Conservation (phyloP, 768 basidiomycete species). For the Hypholoma fasciculare region DNA sequence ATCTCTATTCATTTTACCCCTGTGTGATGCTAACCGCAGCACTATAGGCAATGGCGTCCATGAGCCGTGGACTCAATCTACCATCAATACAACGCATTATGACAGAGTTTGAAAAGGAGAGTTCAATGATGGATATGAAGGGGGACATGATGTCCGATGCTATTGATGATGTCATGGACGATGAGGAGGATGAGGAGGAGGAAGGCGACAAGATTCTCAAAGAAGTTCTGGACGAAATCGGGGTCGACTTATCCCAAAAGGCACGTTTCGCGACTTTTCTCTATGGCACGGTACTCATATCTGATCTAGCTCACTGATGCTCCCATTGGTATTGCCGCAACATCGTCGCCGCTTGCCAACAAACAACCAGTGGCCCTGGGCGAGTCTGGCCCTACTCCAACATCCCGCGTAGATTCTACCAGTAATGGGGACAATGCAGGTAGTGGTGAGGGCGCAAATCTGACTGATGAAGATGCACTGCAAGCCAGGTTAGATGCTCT, state of each 20-base stretch:
- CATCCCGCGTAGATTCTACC: conserved; percentile 29
- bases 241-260: conserved; percentile 87
- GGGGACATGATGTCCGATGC: conserved; percentile 99
- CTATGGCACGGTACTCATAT: conserved; percentile 8
- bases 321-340: conserved; percentile 67
- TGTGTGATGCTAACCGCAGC: conserved; percentile 3
- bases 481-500: conserved; percentile 93
- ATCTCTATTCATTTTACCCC: background rate
- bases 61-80: conserved; percentile 96
- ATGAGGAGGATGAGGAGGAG: conserved; percentile 95
- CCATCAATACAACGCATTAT: conserved; percentile 95
- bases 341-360: conserved; percentile 58
- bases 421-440: conserved; percentile 34
- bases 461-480: conserved; percentile 86
- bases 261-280: conserved; percentile 32
- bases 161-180: conserved; percentile 96
- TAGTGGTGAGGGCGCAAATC: conserved; percentile 40
- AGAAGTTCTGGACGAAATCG: conserved; percentile 97
- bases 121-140: conserved; percentile 99
- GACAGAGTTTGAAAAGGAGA: conserved; percentile 98
- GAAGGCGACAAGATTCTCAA: conserved; percentile 95
- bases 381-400: conserved; percentile 49
- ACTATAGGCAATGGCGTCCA: conserved; percentile 90
- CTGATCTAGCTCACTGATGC: conserved; percentile 73
- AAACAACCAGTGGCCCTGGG: conserved; percentile 88